Percentiles rank a stretch among this genome's conserved stretches.
These are phyloP conservation scores for Eurotiales sp. DNA, from an alignment of 2,329 filamentous ascomycete species.

Conservation along the genomic window DNA sequence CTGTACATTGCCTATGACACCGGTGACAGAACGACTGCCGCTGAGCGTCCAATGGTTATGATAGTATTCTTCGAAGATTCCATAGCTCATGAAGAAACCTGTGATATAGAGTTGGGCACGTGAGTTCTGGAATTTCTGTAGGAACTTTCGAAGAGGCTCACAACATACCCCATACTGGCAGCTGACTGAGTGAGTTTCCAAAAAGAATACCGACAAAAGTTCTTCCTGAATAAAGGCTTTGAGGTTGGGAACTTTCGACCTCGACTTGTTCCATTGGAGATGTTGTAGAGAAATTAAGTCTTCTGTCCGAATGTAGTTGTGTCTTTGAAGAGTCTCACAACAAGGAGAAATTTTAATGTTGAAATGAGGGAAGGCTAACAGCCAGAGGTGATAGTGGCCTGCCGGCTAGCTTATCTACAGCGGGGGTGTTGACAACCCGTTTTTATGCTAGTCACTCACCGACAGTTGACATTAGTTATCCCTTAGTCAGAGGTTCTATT, in stretches of 20 bases:
- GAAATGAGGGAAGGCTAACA: too few relatives aligned
- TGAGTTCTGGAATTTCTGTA: too few relatives aligned
- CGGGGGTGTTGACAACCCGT: too few relatives aligned
- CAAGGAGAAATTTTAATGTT: neutral
- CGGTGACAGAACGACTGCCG: neutral
- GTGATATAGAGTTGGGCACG: neutral
- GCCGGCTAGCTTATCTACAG: too few relatives aligned
- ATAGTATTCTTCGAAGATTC: neutral
- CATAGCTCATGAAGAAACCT: neutral
- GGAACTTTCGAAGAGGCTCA: neutral
- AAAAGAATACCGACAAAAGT: neutral
- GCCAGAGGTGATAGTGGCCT: too few relatives aligned
- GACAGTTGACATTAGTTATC: too few relatives aligned
- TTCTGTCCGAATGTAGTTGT: neutral
- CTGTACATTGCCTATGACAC: neutral
- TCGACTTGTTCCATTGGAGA: neutral
- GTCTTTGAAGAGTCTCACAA: neutral
- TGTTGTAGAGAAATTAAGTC: neutral
- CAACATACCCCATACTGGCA: neutral
- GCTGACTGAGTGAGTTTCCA: neutral
- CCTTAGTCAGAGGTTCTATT: too few relatives aligned
- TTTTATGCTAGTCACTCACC: too few relatives aligned
- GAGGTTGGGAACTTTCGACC: neutral
- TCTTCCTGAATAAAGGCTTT: neutral
- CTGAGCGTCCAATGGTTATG: neutral